Evolutionary conservation across 176 grass and related monocot species (phyloP), one percentile per base, ranked within the genome.

Genomic region (Oropetium thomaeum): DNA sequence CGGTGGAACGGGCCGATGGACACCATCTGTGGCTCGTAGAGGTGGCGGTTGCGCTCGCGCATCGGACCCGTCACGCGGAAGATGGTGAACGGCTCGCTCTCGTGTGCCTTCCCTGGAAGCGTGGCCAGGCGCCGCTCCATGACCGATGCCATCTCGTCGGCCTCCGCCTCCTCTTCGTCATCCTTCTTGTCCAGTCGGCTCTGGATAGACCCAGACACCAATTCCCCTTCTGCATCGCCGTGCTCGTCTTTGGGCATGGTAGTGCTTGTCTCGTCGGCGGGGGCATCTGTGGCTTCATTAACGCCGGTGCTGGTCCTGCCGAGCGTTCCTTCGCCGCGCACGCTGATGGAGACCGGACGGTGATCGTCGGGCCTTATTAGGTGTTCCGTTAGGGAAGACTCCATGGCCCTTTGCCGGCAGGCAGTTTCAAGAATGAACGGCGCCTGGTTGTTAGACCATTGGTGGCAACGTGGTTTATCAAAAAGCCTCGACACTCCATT

Each of bases 31-130:
- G 59, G 76, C 53, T 81, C 83, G 83, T 64, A 83, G 60, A 92
- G 74, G 52, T 92, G 87, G 8, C 77, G 31, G 69, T 87, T 83
- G 60, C 85, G 80, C 25, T 79, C 69, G 61, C 74, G 85, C 85
- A 87, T 83, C 1, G 80, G 52, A 1, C 75, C 85, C 1, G 85
- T 69, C n/a, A 87, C 62, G 16, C 74, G 74, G 80, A 87, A 87
- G 80, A 87, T 83, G 75, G 80, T 83, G 42, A 83, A 73, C 32
- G 85, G 80, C 69, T 87, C 80, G 60, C 80, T 83, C 85, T 79
- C 62, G 68, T 62, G 74, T 3, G 85, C 4, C 42, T 74, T 74
- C 32, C 85, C 74, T 0, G 80, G 68, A 20, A 87, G 80, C 15
- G n/a, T 60, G 20, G 71, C 68, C 33, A 87, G 48, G 1, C 79